Conservation (phyloP, 768 basidiomycete species). For the Leucocoprinus leucothites region DNA sequence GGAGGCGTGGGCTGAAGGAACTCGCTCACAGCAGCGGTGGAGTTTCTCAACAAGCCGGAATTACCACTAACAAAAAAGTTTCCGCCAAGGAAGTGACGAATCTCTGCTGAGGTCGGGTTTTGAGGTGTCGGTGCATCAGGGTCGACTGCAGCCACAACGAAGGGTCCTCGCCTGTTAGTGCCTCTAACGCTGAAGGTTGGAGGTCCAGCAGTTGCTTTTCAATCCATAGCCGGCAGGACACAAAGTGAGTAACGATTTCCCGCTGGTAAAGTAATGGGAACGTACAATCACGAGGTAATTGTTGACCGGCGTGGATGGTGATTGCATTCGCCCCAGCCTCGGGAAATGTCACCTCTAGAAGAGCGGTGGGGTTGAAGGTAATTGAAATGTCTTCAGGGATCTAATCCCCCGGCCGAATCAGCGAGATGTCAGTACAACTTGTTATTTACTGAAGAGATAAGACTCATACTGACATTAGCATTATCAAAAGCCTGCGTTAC, state of each 20-base stretch:
- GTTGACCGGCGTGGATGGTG: slow-evolving; percentile 31
- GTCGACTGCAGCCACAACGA: slow-evolving; percentile 41
- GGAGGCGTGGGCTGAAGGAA: slow-evolving; percentile 42
- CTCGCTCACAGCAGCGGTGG: slow-evolving; percentile 37
- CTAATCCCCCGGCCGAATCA: no score
- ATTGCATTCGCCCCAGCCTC: slow-evolving; percentile 24
- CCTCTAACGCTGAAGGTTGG: slow-evolving; percentile 31
- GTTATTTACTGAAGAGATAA: no score
- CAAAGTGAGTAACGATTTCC: no score
- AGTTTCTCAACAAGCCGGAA: slow-evolving; percentile 28
- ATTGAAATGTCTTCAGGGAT: slow-evolving; percentile 29
- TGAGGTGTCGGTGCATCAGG: slow-evolving; percentile 47
- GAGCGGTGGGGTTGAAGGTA: slow-evolving; percentile 29
- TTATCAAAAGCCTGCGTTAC: slow-evolving; percentile 29
- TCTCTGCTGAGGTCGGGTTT: slow-evolving; percentile 33
- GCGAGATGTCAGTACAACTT: no score
- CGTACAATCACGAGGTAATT: slow-evolving; percentile 31
- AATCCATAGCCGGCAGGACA: not conserved
- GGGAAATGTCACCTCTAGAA: slow-evolving; percentile 34
- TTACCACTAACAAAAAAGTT: slow-evolving; percentile 23
- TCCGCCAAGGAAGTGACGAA: slow-evolving; percentile 43
- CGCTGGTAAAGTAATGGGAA: not conserved
- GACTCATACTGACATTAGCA: slow-evolving; percentile 18
- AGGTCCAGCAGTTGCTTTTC: slow-evolving; percentile 34
- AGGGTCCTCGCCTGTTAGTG: slow-evolving; percentile 27